Conservation (phyloP, 352 stramenopile species). For the Phytophthora uliginosa region DNA sequence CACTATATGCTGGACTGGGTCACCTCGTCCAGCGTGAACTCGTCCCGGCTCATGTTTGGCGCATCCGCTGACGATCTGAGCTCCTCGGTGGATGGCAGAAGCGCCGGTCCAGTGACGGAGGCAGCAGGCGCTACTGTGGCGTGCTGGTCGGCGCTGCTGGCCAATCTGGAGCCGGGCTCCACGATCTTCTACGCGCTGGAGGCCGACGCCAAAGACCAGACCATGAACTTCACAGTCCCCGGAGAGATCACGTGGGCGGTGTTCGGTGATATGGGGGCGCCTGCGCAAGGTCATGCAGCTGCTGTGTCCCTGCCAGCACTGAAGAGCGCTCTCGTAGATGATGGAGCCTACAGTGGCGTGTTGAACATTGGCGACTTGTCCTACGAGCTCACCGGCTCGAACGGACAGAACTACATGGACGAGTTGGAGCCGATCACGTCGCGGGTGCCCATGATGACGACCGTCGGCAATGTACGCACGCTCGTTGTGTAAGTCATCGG, state of each 20-base stretch:
- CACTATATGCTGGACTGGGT: constrained; percentile 86
- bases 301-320: constrained; percentile 73
- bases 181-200: constrained; percentile 77
- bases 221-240: constrained; percentile 63
- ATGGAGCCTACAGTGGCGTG: constrained; percentile 60
- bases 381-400: constrained; percentile 74
- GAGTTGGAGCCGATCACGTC: constrained; percentile 67
- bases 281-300: constrained; percentile 61
- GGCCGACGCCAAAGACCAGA: constrained; percentile 18
- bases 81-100: constrained; percentile 44
- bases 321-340: constrained; percentile 50
- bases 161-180: constrained; percentile 47
- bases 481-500: background rate
- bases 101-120: constrained; percentile 61
- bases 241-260: constrained; percentile 74
- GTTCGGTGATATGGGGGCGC: constrained; percentile 77
- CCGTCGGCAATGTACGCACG: constrained; percentile 73
- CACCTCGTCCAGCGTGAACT: constrained; percentile 41
- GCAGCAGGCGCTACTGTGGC: constrained; percentile 39
- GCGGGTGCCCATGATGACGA: constrained; percentile 77
- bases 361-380: constrained; percentile 81
- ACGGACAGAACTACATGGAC: constrained; percentile 81
- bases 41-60: constrained; percentile 56
- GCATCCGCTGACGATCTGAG: constrained; percentile 47
- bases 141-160: constrained; percentile 74